These are phyloP conservation scores for Populus hybrid DNA, from an alignment of 441 rosid species.

Conservation along the genomic window DNA sequence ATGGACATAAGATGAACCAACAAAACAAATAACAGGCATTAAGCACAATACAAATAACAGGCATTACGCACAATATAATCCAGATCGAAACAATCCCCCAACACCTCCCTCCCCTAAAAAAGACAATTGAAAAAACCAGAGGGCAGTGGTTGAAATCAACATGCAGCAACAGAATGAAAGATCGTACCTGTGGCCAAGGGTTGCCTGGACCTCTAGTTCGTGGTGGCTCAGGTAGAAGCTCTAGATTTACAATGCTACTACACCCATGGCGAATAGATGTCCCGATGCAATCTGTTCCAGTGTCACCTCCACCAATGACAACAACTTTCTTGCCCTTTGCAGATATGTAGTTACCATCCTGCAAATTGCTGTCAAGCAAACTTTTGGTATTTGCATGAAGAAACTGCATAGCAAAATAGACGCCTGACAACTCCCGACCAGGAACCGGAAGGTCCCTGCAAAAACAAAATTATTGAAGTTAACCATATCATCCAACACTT, in stretches of 20 bases:
- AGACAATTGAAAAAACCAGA: not conserved
- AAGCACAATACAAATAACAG: not conserved
- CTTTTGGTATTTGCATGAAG: constrained; percentile 98
- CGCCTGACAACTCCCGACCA: constrained; percentile 82
- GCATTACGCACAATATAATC: not conserved
- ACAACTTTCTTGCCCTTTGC: constrained; percentile 96
- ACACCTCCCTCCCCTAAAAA: no score
- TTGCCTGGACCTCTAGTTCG: constrained; percentile 87
- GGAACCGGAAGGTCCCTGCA: constrained; percentile 99
- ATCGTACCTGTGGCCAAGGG: constrained; percentile 99
- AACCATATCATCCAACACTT: not conserved
- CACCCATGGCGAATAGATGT: constrained; percentile 99
- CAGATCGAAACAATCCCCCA: not conserved
- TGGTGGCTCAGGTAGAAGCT: constrained; percentile 97
- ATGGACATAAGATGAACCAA: not conserved
- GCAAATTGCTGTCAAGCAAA: constrained; percentile 82
- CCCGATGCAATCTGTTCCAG: constrained; percentile 99
- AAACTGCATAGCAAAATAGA: constrained; percentile 99
- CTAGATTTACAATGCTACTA: constrained; percentile 70
- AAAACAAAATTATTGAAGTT: not conserved
- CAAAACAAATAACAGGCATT: not conserved
- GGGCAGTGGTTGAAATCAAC: not conserved
- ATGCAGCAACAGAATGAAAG: not conserved
- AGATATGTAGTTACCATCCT: constrained; percentile 86
- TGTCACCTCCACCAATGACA: constrained; percentile 99